Conservation (phyloP, 2,329 filamentous ascomycete genomes). For the Dothiorella sarmentorum region DNA sequence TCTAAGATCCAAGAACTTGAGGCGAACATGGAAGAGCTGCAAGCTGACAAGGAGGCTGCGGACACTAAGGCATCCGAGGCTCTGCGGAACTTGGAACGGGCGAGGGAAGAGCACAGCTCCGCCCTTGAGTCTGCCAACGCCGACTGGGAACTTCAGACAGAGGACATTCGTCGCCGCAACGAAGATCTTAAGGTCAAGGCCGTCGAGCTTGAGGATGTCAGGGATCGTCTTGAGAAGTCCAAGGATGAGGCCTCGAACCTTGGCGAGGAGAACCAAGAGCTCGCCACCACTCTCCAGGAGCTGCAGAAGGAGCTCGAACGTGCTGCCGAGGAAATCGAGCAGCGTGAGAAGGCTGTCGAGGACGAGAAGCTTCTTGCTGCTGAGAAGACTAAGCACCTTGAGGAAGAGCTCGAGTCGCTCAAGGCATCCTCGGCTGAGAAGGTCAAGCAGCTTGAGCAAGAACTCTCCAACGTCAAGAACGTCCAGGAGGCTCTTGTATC, state of each 20-base stretch:
- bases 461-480: slow-evolving; percentile 6
- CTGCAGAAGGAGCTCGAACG: slow-evolving; percentile 16
- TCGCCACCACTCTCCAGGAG: slow-evolving; percentile 5
- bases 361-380: slow-evolving; percentile 14
- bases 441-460: not conserved
- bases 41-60: slow-evolving; percentile 15
- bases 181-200: slow-evolving; percentile 18
- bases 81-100: slow-evolving; percentile 2
- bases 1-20: slow-evolving; percentile 15
- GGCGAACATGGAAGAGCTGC: slow-evolving; percentile 14
- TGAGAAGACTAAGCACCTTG: slow-evolving; percentile 10
- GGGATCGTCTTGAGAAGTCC: slow-evolving; percentile 11
- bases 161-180: slow-evolving; percentile 12
- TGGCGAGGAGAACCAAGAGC: slow-evolving; percentile 15
- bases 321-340: slow-evolving; percentile 6
- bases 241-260: slow-evolving; percentile 11
- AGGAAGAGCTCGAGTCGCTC: slow-evolving; percentile 5
- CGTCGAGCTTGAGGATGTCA: slow-evolving; percentile 18
- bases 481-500: slow-evolving; percentile 7
- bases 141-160: slow-evolving; percentile 7
- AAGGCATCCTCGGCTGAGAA: slow-evolving; percentile 3
- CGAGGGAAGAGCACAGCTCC: not conserved
- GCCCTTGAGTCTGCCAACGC: slow-evolving; percentile 4
- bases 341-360: slow-evolving; percentile 9
- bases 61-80: slow-evolving; percentile 15